Percentiles rank a stretch among this genome's conserved stretches.
These are phyloP conservation scores for Tetrahymena elliotti DNA, from an alignment of 73 alveolate species.

Conservation along the genomic window DNA sequence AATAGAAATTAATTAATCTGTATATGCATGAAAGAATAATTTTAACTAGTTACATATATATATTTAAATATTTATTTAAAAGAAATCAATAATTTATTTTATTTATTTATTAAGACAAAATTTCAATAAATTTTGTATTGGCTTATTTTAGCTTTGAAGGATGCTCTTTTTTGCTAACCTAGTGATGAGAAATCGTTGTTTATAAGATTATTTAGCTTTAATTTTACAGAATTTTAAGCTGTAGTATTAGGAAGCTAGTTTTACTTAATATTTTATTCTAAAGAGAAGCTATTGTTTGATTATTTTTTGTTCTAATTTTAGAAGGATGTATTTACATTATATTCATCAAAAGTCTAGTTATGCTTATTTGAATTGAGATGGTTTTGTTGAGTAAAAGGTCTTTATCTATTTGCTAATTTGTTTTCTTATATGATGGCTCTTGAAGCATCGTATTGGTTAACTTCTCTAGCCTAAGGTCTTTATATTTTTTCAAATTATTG, in stretches of 20 bases:
- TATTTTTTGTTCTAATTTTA: neutral
- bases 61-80: no score
- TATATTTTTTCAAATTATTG: neutral
- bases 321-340: neutral
- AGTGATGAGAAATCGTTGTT: neutral
- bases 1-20: no score
- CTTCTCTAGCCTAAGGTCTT: neutral
- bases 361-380: neutral
- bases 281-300: neutral
- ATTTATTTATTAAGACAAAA: no score
- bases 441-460: neutral
- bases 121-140: neutral
- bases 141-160: neutral
- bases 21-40: no score
- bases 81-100: no score
- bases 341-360: neutral
- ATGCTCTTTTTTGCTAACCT: neutral
- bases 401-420: neutral
- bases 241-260: neutral
- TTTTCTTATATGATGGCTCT: neutral
- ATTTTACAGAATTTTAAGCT: neutral
- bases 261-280: neutral
- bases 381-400: neutral
- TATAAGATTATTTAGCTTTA: neutral
- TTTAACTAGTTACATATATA: no score